Percentiles rank a stretch among this genome's conserved stretches.
Conservation (phyloP, 2,329 filamentous ascomycete genomes). For the Botrytis squamosa region DNA sequence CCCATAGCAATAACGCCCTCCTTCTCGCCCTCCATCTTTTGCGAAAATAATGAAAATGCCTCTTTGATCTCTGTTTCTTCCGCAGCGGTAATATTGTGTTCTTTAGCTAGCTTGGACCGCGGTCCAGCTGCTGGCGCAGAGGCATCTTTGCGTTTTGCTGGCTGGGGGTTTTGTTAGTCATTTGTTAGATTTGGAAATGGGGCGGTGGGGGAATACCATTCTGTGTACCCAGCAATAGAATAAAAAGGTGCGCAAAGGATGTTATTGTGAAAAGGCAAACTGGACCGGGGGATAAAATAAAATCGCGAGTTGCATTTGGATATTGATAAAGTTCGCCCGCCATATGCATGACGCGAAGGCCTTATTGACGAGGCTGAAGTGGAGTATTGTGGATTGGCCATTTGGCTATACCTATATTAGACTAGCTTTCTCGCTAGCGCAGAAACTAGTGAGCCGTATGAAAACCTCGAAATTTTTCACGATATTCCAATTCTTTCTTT, state of each 20-base stretch:
- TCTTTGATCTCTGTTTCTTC: slow-evolving; percentile 91
- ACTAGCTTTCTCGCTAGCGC: neutral
- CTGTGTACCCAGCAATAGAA: neutral
- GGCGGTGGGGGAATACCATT: neutral
- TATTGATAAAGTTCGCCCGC: slow-evolving; percentile 12
- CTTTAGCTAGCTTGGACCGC: slow-evolving; percentile 87
- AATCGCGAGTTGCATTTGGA: neutral
- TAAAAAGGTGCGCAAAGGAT: neutral
- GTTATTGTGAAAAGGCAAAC: neutral
- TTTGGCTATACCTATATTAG: neutral
- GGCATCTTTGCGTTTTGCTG: slow-evolving; percentile 37
- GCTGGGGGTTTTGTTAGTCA: slow-evolving; percentile 27
- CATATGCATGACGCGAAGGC: slow-evolving; percentile 5
- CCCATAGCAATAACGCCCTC: slow-evolving; percentile 48
- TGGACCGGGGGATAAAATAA: no score
- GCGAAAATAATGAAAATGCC: slow-evolving; percentile 79
- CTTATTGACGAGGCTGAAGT: slow-evolving; percentile 11
- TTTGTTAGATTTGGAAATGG: neutral
- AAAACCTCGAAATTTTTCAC: slow-evolving; percentile 8
- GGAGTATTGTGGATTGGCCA: neutral
- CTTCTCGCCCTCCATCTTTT: slow-evolving; percentile 69
- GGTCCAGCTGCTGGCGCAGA: slow-evolving; percentile 34
- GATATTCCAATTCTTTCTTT: rapidly evolving
- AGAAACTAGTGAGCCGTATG: neutral
- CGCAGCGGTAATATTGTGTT: slow-evolving; percentile 78